Evolutionary conservation across 441 rosid species (phyloP).

Genomic region (Syzygium syzygioides): DNA sequence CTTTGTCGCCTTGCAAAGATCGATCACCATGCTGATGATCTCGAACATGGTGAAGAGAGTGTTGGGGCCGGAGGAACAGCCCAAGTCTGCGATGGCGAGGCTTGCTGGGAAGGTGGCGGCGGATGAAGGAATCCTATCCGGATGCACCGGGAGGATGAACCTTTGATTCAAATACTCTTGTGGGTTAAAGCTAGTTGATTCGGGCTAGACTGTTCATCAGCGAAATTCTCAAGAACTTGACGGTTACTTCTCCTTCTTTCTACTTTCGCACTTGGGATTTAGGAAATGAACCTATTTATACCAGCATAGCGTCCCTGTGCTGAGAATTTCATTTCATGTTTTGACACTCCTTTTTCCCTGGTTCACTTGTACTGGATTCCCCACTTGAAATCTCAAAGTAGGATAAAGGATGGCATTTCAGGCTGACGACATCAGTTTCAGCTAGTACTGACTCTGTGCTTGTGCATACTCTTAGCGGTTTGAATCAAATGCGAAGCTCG

Average conservation of each 20-base stretch:
- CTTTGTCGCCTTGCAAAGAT: background rate
- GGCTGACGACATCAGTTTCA: background rate
- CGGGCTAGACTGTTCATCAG: background rate
- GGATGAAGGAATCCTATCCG: background rate
- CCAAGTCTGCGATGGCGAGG: background rate
- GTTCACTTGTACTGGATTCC: background rate
- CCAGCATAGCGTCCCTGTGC: background rate
- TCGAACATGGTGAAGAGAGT: background rate
- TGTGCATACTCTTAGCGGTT: background rate
- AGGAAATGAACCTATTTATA: background rate
- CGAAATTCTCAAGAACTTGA: background rate
- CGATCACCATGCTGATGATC: background rate
- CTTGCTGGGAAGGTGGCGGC: background rate
- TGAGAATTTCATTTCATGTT: background rate
- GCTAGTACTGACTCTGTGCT: background rate
- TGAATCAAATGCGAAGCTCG: background rate
- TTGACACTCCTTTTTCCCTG: background rate
- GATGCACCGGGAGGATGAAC: background rate
- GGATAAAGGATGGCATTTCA: background rate
- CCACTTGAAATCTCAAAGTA: background rate
- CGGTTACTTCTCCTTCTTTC: background rate
- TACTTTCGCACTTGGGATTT: background rate
- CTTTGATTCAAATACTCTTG: background rate
- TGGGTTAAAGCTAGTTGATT: background rate
- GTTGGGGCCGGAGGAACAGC: background rate